Conservation (phyloP, 305 asterid species). For the Solanum hybrid region DNA sequence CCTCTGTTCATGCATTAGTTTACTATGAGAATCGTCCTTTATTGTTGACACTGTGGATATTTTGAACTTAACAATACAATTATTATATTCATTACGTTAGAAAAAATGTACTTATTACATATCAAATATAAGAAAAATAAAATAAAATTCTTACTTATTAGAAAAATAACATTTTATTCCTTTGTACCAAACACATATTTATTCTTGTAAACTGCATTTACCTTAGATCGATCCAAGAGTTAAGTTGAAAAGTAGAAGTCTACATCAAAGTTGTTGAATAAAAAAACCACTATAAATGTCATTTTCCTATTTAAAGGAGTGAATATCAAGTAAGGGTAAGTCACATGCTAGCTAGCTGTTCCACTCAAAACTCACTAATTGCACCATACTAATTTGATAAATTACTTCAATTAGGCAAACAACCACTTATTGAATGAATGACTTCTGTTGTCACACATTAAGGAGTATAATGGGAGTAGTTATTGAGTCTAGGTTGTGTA, state of each 20-base stretch:
- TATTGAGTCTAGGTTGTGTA: background rate
- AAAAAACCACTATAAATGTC: background rate
- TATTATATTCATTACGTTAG: too few relatives aligned
- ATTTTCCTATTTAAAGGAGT: constrained; percentile 4
- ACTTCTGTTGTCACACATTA: background rate
- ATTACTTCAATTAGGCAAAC: background rate
- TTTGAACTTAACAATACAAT: too few relatives aligned
- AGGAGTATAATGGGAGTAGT: background rate
- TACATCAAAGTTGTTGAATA: background rate
- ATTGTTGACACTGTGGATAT: too few relatives aligned
- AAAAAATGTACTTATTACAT: too few relatives aligned
- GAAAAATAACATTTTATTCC: background rate
- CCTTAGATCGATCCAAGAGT: background rate
- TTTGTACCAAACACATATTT: background rate
- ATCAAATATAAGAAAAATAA: too few relatives aligned
- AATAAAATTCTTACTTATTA: background rate
- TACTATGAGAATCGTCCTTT: too few relatives aligned
- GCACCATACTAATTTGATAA: background rate
- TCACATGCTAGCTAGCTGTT: background rate
- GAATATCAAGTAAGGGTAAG: background rate
- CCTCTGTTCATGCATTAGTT: too few relatives aligned
- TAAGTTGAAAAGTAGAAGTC: background rate
- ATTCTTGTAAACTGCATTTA: background rate
- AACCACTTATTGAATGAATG: background rate
- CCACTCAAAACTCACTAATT: background rate